Percentiles rank a stretch among this genome's conserved stretches.
phyloP scores from a whole-genome alignment of 768 basidiomycete genomes.

The Boletus huronensis region DNA sequence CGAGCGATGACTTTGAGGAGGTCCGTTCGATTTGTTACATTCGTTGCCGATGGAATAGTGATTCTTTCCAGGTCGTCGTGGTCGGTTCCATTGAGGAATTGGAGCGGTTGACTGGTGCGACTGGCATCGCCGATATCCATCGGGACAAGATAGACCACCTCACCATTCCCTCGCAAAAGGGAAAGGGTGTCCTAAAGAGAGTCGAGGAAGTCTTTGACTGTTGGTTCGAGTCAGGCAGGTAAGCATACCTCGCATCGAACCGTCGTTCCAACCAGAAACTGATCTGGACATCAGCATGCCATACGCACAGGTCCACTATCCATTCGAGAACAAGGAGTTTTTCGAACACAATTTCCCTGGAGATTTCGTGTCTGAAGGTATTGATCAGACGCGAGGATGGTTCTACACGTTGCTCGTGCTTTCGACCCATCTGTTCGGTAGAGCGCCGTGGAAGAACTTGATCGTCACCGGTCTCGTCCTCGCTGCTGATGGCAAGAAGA shows the following conservation, averaged over 20 bases:
- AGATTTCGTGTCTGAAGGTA: conserved; percentile 96
- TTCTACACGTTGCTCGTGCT: conserved; percentile 97
- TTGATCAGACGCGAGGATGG: conserved; percentile 99
- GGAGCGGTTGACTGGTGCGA: conserved; percentile 78
- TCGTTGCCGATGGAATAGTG: background rate
- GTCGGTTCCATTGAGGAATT: conserved; percentile 87
- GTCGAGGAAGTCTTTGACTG: conserved; percentile 99
- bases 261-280: background rate
- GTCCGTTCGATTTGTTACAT: conserved; percentile 26
- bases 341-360: conserved; percentile 89
- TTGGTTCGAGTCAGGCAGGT: conserved; percentile 99
- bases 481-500: conserved; percentile 97
- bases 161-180: conserved; percentile 88
- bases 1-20: conserved; percentile 88
- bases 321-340: conserved; percentile 91
- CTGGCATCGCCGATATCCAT: conserved; percentile 85
- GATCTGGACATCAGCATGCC: conserved; percentile 72
- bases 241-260: conserved; percentile 17
- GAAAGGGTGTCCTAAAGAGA: conserved; percentile 81
- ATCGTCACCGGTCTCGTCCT: conserved; percentile 95
- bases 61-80: conserved; percentile 60
- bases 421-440: conserved; percentile 91
- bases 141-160: conserved; percentile 94
- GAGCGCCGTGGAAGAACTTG: conserved; percentile 96
- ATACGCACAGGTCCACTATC: conserved; percentile 95